A percentile compares a stretch with the other conserved stretches of the same genome.
These are phyloP conservation scores for Gautieria morchelliformis DNA, from an alignment of 768 basidiomycete species.

Conservation along the genomic window DNA sequence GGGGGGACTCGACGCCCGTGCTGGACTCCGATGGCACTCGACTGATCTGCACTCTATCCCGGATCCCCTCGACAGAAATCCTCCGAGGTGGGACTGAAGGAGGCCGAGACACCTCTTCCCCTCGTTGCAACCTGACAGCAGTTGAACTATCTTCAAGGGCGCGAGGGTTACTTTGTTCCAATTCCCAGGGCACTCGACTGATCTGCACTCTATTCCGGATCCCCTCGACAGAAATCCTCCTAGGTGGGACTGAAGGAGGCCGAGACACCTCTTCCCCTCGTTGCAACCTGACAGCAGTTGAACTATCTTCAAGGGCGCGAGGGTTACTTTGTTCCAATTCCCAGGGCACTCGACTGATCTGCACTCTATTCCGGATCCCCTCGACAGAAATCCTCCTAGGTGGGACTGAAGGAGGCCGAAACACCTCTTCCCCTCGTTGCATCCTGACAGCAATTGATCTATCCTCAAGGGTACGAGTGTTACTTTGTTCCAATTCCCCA, in stretches of 20 bases:
- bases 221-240: neutral
- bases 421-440: neutral
- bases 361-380: neutral
- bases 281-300: slow-evolving; percentile 28
- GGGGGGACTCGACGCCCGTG: no score
- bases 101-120: neutral
- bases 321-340: slow-evolving; percentile 22
- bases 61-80: neutral
- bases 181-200: no score
- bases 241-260: neutral
- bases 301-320: slow-evolving; percentile 32
- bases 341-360: no score
- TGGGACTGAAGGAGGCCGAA: neutral
- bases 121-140: slow-evolving; percentile 25
- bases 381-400: neutral
- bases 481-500: slow-evolving; percentile 20
- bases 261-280: neutral
- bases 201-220: no score
- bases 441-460: slow-evolving; percentile 32
- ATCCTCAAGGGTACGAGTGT: slow-evolving; percentile 33
- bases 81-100: neutral
- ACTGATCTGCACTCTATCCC: no score
- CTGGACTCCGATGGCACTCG: no score
- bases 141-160: slow-evolving; percentile 33
- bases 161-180: slow-evolving; percentile 24